Percentiles rank a stretch among this genome's conserved stretches.
These are phyloP conservation scores for Termitomyces sp. DNA, from an alignment of 768 basidiomycete genomes.

Conservation along the genomic window DNA sequence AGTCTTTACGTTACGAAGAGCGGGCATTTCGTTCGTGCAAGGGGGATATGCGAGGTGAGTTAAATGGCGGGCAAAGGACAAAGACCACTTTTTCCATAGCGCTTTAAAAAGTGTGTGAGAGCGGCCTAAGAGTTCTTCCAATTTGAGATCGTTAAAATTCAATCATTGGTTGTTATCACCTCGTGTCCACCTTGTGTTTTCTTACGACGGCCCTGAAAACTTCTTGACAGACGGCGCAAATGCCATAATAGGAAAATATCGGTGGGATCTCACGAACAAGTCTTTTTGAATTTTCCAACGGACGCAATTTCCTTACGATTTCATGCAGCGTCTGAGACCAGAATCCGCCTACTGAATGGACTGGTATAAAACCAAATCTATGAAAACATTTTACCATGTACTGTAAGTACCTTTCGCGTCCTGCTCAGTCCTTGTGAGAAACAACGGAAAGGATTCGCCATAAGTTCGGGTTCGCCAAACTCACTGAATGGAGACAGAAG, in stretches of 20 bases:
- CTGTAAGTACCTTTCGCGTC: background rate
- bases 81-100: slow-evolving; percentile 9
- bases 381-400: background rate
- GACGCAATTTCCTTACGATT: background rate
- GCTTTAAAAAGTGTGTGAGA: slow-evolving; percentile 16
- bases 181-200: slow-evolving; percentile 23
- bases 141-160: slow-evolving; percentile 19
- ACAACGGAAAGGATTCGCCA: background rate
- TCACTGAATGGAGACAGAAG: background rate
- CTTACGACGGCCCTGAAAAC: background rate
- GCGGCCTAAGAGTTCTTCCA: slow-evolving; percentile 14
- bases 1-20: slow-evolving; percentile 20
- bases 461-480: background rate
- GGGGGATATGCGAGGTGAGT: background rate
- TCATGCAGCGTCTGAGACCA: background rate
- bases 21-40: slow-evolving; percentile 20
- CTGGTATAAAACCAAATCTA: background rate
- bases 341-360: background rate
- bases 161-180: slow-evolving; percentile 26
- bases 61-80: background rate
- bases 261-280: slow-evolving; percentile 5
- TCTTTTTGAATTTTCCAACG: background rate
- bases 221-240: slow-evolving; percentile 10
- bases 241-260: slow-evolving; percentile 2
- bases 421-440: background rate